phyloP scores from a whole-genome alignment of 352 stramenopile species.

The Hyaloperonospora arabidopsidis region DNA sequence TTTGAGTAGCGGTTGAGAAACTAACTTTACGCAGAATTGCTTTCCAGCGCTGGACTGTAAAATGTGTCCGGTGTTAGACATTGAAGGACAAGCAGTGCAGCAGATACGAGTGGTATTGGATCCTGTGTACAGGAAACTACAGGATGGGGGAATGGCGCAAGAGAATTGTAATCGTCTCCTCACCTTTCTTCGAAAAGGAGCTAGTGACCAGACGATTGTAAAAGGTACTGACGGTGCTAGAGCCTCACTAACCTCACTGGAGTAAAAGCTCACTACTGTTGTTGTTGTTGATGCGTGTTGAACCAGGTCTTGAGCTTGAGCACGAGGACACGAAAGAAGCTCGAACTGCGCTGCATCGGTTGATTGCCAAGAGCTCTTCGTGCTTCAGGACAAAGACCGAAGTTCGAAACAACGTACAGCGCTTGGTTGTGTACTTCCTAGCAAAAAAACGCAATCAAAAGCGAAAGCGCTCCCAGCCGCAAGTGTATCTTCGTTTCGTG shows the following conservation, averaged over 20 bases:
- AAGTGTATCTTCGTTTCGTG: conserved; percentile 55
- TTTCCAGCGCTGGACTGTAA: conserved; percentile 65
- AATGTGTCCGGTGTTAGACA: conserved; percentile 22
- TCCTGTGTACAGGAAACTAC: conserved; percentile 64
- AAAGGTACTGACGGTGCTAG: conserved; percentile 21
- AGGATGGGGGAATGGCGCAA: conserved; percentile 34
- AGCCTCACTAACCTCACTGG: background rate
- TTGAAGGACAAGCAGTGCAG: conserved; percentile 10
- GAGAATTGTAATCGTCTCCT: conserved; percentile 49
- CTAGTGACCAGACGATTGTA: conserved; percentile 21
- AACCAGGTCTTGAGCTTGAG: conserved; percentile 36
- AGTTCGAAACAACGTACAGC: conserved; percentile 32
- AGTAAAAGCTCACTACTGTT: background rate
- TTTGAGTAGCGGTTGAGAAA: conserved; percentile 1
- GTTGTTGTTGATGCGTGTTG: conserved; percentile 2
- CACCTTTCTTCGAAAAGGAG: conserved; percentile 49
- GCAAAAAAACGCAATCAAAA: conserved; percentile 50
- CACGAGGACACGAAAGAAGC: conserved; percentile 60
- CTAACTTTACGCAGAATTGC: conserved; percentile 33
- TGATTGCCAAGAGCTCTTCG: conserved; percentile 48
- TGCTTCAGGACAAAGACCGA: conserved; percentile 64
- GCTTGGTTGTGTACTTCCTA: conserved; percentile 53
- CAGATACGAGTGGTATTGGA: conserved; percentile 53
- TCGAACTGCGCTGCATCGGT: conserved; percentile 48
- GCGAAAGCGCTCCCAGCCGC: conserved; percentile 52